Evolutionary conservation across 2,329 filamentous ascomycete genomes (phyloP), one percentile per base, ranked within the genome.

Genomic region (Sordariomycetes sp.): DNA sequence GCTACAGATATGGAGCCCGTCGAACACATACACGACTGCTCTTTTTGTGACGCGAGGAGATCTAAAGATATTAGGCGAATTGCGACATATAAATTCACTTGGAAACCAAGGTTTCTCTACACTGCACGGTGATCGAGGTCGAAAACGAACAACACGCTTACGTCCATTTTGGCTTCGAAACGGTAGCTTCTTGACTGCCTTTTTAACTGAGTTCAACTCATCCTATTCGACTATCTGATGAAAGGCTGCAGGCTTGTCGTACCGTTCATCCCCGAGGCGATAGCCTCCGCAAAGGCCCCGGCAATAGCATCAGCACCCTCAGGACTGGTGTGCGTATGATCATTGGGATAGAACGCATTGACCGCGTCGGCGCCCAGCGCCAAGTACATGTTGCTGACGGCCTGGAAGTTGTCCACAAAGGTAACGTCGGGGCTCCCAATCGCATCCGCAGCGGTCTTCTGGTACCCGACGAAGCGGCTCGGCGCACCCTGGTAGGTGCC

Each of bases 271-370:
- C 47, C 42, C 40, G 53, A 40, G 9, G 42, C 40, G 18, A 54
- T 44, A 11, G 51, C 51, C 33, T 55, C 50, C 2, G 39, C 66
- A 44, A 79, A 81, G 5, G 70, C 66, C 44, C 70, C 59, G 0
- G 73, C 66, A 34, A 73, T 68, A 4, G 68, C 54, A 39, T 72
- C 59, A 2, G 77, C 74, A n/a, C 74, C 69, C 19, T 54, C 57
- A 0, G 70, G 57, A 33, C 64, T 69, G 3, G 75, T 79, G 49
- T 80, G 77, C 0, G 75, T 81, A 50, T 81, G 75, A 43, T 79
- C 75, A 15, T 63, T 62, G 0, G 75, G 71, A 40, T 68, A 82
- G 40, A 67, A 61, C 1, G 58, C 55, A 48, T 76, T 66, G 18
- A 76, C 70, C 4, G 55, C 61, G 1, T 54, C 39, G 26, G 54